Conservation (phyloP, 1,139 yeast species). For the Debaryomyces subglobosus region DNA sequence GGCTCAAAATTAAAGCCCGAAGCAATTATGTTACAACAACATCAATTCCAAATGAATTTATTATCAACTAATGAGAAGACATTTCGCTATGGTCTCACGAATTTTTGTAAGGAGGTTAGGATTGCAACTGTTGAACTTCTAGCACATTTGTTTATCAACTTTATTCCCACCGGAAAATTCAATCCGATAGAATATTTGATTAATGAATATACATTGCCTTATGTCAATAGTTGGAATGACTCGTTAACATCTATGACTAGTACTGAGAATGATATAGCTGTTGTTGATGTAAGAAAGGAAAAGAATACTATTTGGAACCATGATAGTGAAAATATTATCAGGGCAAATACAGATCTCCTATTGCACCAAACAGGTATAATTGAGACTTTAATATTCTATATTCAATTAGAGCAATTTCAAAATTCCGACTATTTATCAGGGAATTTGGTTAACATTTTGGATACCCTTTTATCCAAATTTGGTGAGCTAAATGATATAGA, state of each 20-base stretch:
- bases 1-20: conserved; percentile 50
- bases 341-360: conserved; percentile 22
- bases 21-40: conserved; percentile 44
- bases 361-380: conserved; percentile 37
- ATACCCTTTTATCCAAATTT: conserved; percentile 35
- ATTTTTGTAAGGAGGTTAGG: conserved; percentile 39
- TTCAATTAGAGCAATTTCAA: conserved; percentile 49
- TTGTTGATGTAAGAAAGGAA: conserved; percentile 23
- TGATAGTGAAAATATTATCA: conserved; percentile 32
- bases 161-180: conserved; percentile 46
- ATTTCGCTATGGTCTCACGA: conserved; percentile 34
- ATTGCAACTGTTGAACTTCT: conserved; percentile 42
- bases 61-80: conserved; percentile 36
- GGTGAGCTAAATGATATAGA: conserved; percentile 22
- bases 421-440: conserved; percentile 38
- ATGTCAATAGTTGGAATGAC: conserved; percentile 28
- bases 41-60: conserved; percentile 37
- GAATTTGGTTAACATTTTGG: conserved; percentile 34
- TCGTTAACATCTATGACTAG: conserved; percentile 21
- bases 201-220: conserved; percentile 34
- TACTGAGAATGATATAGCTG: conserved; percentile 20
- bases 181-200: conserved; percentile 39
- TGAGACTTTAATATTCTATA: conserved; percentile 39
- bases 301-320: conserved; percentile 25
- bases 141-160: conserved; percentile 38